These are phyloP conservation scores for Rickenella mellea DNA, from an alignment of 768 basidiomycete genomes.

Conservation along the genomic window DNA sequence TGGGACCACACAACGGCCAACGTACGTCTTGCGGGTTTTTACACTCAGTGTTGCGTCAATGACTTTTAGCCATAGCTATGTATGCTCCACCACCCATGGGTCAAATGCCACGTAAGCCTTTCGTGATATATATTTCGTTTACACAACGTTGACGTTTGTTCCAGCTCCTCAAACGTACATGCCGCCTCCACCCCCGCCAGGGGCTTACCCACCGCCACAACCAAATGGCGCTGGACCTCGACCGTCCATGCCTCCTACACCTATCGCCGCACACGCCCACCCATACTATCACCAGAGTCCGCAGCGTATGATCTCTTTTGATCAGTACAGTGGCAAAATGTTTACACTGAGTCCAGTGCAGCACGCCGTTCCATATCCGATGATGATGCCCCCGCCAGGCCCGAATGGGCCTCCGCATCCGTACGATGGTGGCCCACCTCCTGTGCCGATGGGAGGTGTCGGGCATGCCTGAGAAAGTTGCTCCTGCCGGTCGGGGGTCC, in stretches of 20 bases:
- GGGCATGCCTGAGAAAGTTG: constrained; percentile 59
- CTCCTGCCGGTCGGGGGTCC: neutral
- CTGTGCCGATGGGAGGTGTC: constrained; percentile 67
- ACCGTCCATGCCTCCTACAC: constrained; percentile 87
- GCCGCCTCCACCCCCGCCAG: constrained; percentile 65
- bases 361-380: constrained; percentile 80
- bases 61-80: constrained; percentile 44
- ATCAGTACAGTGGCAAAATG: constrained; percentile 17
- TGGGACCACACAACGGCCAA: constrained; percentile 68
- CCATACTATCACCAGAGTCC: constrained; percentile 87
- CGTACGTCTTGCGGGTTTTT: constrained; percentile 13
- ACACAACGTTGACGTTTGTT: neutral
- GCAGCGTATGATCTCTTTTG: constrained; percentile 45
- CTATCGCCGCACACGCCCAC: constrained; percentile 79
- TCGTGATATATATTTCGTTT: neutral
- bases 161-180: constrained; percentile 70
- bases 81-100: constrained; percentile 75
- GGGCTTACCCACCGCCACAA: constrained; percentile 66
- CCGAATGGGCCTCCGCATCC: constrained; percentile 57
- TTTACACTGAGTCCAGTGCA: constrained; percentile 45
- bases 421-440: constrained; percentile 64
- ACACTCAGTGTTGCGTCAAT: constrained; percentile 3
- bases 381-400: constrained; percentile 85
- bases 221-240: constrained; percentile 73
- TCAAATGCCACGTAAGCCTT: constrained; percentile 74